Base-by-base conservation (phyloP, 371 early-diverging fungal species). In the Cokeromyces recurvatus region DNA sequence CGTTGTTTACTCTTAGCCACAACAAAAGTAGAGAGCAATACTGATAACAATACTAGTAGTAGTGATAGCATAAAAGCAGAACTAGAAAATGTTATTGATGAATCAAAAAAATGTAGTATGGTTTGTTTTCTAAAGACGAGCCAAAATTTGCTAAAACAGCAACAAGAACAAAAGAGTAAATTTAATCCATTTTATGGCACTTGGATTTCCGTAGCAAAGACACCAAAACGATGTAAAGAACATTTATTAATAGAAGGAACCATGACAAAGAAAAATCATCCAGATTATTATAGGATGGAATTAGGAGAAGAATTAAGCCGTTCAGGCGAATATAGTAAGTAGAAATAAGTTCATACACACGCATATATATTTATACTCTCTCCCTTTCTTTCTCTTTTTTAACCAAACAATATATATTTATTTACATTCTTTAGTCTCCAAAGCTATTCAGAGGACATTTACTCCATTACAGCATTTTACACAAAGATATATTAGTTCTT, bases 401-500 rank as follows among this genome's bases (percentile, higher is more conserved):
- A n/a, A n/a, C n/a, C n/a, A n/a, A n/a, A n/a, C n/a, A n/a, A n/a
- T n/a, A n/a, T n/a, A n/a, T n/a, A n/a, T n/a, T n/a, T n/a, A n/a
- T n/a, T n/a, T n/a, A n/a, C n/a, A n/a, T n/a, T n/a, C n/a, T n/a
- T n/a, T n/a, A n/a, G n/a, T n/a, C n/a, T n/a, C n/a, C n/a, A n/a
- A n/a, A n/a, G n/a, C n/a, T n/a, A n/a, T n/a, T n/a, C n/a, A 27
- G 5, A 27, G 11, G 37, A 51, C 52, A 4, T 57, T 61, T 32
- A 41, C 43, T 4, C 66, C 62, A 16, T 19, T 60, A 23, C 48
- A 55, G 12, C 35, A 41, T 10, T 31, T 61, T 21, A 45, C 55
- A 10, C 34, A 53, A 34, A 27, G 62, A 23, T 67, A 65, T 14
- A 43, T 65, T 9, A 41, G 60, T 32, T 65, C 66, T 4, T 68